These are phyloP conservation scores for Dryas alaskensis DNA, from an alignment of 306 rosid species.

Conservation along the genomic window DNA sequence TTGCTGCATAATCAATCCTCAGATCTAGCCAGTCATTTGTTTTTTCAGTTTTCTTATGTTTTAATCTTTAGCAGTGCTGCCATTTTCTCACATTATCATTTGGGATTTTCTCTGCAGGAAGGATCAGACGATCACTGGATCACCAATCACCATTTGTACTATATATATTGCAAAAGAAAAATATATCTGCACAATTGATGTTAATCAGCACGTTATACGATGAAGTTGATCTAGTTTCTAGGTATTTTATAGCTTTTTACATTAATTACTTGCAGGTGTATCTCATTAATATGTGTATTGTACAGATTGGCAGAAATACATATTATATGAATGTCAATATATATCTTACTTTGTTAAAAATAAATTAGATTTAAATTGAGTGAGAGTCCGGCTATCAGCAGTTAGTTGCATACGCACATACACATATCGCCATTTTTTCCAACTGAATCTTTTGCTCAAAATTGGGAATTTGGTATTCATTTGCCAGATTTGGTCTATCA, in stretches of 20 bases:
- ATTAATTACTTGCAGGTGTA: not conserved
- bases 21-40: constrained; percentile 4
- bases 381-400: too few species aligned
- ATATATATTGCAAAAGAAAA: not conserved
- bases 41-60: not conserved
- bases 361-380: too few species aligned
- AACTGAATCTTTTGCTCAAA: not conserved
- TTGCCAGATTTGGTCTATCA: not conserved
- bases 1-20: constrained; percentile 8
- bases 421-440: not conserved
- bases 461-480: not conserved
- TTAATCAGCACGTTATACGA: not conserved
- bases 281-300: not conserved
- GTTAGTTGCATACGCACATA: too few species aligned
- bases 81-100: constrained; percentile 16
- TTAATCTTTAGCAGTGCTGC: constrained; percentile 1
- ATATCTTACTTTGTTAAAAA: too few species aligned
- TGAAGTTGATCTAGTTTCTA: not conserved
- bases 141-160: too few species aligned
- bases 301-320: not conserved
- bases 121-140: not conserved
- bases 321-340: too few species aligned
- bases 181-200: not conserved
- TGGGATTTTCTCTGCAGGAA: not conserved
- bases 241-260: not conserved